Conservation (phyloP, 75 land plant species). For the Sequoiadendron giganteum region DNA sequence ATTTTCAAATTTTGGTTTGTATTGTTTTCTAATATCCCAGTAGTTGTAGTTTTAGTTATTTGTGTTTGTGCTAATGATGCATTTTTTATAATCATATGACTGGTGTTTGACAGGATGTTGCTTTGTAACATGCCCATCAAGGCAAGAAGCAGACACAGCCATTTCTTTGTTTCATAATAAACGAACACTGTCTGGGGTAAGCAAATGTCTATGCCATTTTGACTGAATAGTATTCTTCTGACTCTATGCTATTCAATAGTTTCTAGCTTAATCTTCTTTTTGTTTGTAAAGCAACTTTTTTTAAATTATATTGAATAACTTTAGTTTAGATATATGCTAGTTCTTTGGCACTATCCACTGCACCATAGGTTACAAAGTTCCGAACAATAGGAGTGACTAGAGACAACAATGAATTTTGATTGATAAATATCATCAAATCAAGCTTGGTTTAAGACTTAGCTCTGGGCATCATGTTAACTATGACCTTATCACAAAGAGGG, state of each 20-base stretch:
- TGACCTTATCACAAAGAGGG: not conserved
- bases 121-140: constrained; percentile 83
- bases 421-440: not conserved
- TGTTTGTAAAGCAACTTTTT: not conserved
- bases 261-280: not conserved
- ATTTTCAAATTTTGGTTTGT: not conserved
- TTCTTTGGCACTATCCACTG: not conserved
- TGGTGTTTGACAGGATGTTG: constrained; percentile 67
- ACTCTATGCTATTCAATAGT: not conserved
- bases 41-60: not conserved
- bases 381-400: not conserved
- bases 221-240: not conserved
- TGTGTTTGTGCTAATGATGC: constrained; percentile 10
- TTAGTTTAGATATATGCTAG: not conserved
- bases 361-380: not conserved
- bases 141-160: constrained; percentile 94
- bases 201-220: constrained; percentile 8
- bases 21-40: not conserved
- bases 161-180: constrained; percentile 89
- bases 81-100: constrained; percentile 11
- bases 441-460: not conserved
- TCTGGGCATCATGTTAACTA: not conserved
- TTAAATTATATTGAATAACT: not conserved
- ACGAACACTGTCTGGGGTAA: constrained; percentile 88
- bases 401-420: not conserved